Conservation (phyloP, 345 rosid species). For the Triadica sebifera region DNA sequence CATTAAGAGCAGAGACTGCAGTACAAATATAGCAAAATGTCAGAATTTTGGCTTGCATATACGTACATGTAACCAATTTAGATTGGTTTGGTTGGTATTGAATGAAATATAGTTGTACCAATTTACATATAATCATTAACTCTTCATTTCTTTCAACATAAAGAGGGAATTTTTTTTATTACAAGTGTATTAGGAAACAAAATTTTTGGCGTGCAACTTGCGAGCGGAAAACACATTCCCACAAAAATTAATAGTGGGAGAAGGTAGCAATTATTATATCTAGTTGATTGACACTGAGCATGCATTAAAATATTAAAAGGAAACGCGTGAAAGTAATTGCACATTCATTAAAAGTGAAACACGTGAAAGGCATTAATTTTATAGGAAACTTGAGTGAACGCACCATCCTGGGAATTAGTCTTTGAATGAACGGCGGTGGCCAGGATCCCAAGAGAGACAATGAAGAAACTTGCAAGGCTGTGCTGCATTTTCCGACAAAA, state of each 20-base stretch:
- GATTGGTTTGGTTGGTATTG: not conserved
- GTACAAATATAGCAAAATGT: conserved; percentile 11
- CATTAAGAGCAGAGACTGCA: conserved; percentile 83
- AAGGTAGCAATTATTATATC: too few species aligned
- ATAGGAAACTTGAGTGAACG: not conserved
- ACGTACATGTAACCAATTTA: not conserved
- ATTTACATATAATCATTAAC: not conserved
- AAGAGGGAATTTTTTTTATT: not conserved
- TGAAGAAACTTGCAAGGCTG: conserved; percentile 10
- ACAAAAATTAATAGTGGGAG: not conserved
- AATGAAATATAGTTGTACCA: too few species aligned
- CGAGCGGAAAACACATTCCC: not conserved
- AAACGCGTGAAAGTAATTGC: not conserved
- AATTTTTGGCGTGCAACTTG: not conserved
- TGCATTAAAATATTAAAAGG: not conserved
- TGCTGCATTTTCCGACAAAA: conserved; percentile 17
- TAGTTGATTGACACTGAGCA: too few species aligned
- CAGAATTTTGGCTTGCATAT: conserved; percentile 9
- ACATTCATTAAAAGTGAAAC: not conserved
- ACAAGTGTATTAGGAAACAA: not conserved
- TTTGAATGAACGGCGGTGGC: conserved; percentile 41
- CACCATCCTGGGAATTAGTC: conserved; percentile 60
- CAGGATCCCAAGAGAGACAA: conserved; percentile 37
- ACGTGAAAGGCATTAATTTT: not conserved
- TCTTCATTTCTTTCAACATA: not conserved